Conservation (phyloP, 2,329 filamentous ascomycete genomes). For the Aspergillus neotritici region DNA sequence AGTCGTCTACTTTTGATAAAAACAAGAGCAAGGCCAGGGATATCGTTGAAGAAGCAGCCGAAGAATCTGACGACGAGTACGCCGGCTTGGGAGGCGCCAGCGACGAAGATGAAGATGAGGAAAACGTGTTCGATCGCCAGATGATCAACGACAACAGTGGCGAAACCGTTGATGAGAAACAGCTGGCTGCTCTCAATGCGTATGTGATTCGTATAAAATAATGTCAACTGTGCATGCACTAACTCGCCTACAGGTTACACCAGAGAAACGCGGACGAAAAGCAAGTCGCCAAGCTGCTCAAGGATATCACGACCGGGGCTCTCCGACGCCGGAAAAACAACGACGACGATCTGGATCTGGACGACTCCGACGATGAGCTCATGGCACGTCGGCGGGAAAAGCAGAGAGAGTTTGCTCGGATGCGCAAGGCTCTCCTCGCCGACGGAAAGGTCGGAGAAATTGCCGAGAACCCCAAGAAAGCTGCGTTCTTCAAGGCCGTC, state of each 20-base stretch:
- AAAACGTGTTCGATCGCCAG: slow-evolving; percentile 69
- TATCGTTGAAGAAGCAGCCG: slow-evolving; percentile 87
- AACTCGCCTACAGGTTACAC: slow-evolving; percentile 56
- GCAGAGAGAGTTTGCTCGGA: slow-evolving; percentile 80
- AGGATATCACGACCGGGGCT: slow-evolving; percentile 83
- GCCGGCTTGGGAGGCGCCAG: slow-evolving; percentile 85
- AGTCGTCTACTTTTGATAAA: slow-evolving; percentile 63
- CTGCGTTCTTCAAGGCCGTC: slow-evolving; percentile 83
- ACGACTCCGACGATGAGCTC: slow-evolving; percentile 79
- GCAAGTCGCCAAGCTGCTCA: slow-evolving; percentile 83
- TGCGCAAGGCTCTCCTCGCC: slow-evolving; percentile 79
- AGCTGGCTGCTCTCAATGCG: slow-evolving; percentile 83
- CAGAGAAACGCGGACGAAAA: slow-evolving; percentile 78
- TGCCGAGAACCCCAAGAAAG: slow-evolving; percentile 79
- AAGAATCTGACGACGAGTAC: slow-evolving; percentile 98
- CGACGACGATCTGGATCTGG: slow-evolving; percentile 74
- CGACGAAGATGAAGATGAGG: slow-evolving; percentile 75
- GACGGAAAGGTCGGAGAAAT: slow-evolving; percentile 90
- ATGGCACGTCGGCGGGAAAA: slow-evolving; percentile 74
- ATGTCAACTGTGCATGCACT: slow-evolving; percentile 12
- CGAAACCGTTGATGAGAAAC: slow-evolving; percentile 70
- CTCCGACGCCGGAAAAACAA: slow-evolving; percentile 71
- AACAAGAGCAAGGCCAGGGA: slow-evolving; percentile 81
- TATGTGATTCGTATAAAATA: slow-evolving; percentile 47
- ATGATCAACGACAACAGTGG: slow-evolving; percentile 85